Percentiles rank a stretch among this genome's conserved stretches.
Conservation (phyloP, 2,329 filamentous ascomycete genomes). For the Trichoderma atroviride region DNA sequence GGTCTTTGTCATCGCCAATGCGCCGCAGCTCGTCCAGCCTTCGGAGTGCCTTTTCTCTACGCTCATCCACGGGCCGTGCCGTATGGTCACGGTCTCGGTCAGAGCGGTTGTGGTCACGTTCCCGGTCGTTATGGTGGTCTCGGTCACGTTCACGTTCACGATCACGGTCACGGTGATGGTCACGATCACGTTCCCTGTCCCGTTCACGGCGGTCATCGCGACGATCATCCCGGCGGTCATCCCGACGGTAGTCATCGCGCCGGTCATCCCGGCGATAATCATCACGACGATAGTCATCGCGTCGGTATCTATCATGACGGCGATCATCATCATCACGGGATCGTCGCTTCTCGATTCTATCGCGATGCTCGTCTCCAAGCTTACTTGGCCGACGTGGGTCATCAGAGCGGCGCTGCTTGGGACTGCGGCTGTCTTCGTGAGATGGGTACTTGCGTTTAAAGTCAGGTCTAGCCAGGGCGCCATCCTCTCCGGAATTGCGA, state of each 20-base stretch:
- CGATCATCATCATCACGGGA: constrained; percentile 39
- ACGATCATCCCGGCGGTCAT: constrained; percentile 33
- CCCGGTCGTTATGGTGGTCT: constrained; percentile 37
- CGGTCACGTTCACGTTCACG: constrained; percentile 29
- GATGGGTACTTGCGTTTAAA: constrained; percentile 63
- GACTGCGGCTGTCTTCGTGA: constrained; percentile 48
- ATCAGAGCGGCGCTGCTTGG: constrained; percentile 48
- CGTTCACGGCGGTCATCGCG: constrained; percentile 30
- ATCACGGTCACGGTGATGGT: constrained; percentile 28
- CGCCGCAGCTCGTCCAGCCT: constrained; percentile 49
- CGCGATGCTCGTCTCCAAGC: constrained; percentile 43
- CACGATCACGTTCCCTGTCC: constrained; percentile 27
- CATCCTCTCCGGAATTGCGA: constrained; percentile 55
- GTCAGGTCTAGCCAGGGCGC: constrained; percentile 55
- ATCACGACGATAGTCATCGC: constrained; percentile 40
- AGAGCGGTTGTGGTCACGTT: constrained; percentile 32
- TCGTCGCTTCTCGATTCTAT: constrained; percentile 39
- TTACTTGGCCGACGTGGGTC: constrained; percentile 45
- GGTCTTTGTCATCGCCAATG: constrained; percentile 54
- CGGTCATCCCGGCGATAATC: constrained; percentile 34
- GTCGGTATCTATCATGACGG: constrained; percentile 41
- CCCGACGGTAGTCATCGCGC: constrained; percentile 31
- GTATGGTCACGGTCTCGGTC: constrained; percentile 38
- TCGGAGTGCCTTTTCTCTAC: constrained; percentile 45
- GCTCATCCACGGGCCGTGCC: constrained; percentile 44